Evolutionary conservation across 768 basidiomycete genomes (phyloP).

Genomic region (Lyophyllum shimeji): DNA sequence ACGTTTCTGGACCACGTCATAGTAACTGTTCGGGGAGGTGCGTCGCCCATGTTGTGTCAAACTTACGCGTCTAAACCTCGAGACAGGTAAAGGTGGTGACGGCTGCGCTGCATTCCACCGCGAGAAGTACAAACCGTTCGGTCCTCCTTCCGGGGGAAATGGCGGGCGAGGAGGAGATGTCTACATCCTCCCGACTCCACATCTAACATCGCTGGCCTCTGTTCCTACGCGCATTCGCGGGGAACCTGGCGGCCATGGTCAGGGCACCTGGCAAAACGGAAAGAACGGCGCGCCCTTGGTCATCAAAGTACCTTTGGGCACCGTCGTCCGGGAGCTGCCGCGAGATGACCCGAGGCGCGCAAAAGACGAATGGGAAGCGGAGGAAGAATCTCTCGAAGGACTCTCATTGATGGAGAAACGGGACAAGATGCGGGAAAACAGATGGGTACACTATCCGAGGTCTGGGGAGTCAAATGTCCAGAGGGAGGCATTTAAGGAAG

Average conservation of each 20-base stretch:
- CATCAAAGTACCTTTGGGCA: slow-evolving; percentile 86
- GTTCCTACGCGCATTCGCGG: slow-evolving; percentile 70
- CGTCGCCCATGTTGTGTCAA: slow-evolving; percentile 14
- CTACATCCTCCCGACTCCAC: slow-evolving; percentile 76
- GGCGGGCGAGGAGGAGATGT: slow-evolving; percentile 90
- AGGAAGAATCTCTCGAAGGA: slow-evolving; percentile 56
- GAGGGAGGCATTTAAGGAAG: slow-evolving; percentile 68
- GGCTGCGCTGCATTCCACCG: slow-evolving; percentile 94
- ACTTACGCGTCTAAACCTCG: slow-evolving; percentile 1
- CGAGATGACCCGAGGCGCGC: slow-evolving; percentile 63
- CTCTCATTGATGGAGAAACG: slow-evolving; percentile 48
- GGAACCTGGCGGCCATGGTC: slow-evolving; percentile 66
- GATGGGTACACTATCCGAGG: slow-evolving; percentile 84
- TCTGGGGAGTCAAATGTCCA: slow-evolving; percentile 60
- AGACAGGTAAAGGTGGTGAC: slow-evolving; percentile 80
- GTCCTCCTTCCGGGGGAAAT: slow-evolving; percentile 92
- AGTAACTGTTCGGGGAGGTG: slow-evolving; percentile 77
- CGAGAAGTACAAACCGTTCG: slow-evolving; percentile 80
- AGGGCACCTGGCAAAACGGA: slow-evolving; percentile 88
- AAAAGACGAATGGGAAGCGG: slow-evolving; percentile 72
- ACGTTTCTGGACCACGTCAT: slow-evolving; percentile 81
- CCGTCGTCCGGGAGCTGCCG: slow-evolving; percentile 77
- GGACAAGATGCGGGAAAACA: slow-evolving; percentile 58
- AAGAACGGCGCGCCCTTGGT: slow-evolving; percentile 68
- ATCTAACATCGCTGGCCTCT: slow-evolving; percentile 75